Evolutionary conservation across 148 eudicot genomes (phyloP), one percentile per base, ranked within the genome.

Genomic region (Fallopia convolvulus): DNA sequence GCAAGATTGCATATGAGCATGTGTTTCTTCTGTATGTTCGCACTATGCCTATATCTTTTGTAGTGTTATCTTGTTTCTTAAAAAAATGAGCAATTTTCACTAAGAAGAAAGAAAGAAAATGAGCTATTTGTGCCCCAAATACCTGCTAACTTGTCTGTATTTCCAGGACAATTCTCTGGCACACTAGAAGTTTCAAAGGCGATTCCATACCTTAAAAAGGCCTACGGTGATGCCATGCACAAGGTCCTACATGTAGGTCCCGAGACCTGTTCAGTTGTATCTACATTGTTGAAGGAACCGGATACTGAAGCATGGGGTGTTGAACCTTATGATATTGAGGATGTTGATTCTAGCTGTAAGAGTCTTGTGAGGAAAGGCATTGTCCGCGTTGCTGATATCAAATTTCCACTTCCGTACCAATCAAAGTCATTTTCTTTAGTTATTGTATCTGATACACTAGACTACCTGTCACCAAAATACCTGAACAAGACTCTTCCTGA

Each of bases 241-340:
- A 93, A 93, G 86, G 91, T 95, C 60, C 84, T 95, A 84, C 97
- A 95, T 75, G 92, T 95, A 47, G 99, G 99, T 21, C 99, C 94
- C 0, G 99, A 95, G 39, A 88, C 94, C 53, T 95, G 99, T 86
- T 88, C 94, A 8, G 87, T 95, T 72, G 92, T 95, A 5, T 87
- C 97, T 78, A 81, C 81, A 39, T 56, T 95, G 77, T 78, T 92
- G 70, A 90, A 91, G 79, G 97, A 95, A 87, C 93, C 89, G 76
- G 97, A 86, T 77, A 89, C 88, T 21, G 98, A 92, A 87, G 96
- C 93, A 72, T 94, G 98, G 98, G 98, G 98, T n/a, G 84, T 94
- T 46, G 96, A 94, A 76, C 98, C 98, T 18, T 94, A 94, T 82
- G 97, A 94, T 56, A 79, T 94, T 49, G 98, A 94, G 75, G 99